Percentiles rank a stretch among this genome's conserved stretches.
Conservation (phyloP, 116 monocot genomes). For the Zostera marina region DNA sequence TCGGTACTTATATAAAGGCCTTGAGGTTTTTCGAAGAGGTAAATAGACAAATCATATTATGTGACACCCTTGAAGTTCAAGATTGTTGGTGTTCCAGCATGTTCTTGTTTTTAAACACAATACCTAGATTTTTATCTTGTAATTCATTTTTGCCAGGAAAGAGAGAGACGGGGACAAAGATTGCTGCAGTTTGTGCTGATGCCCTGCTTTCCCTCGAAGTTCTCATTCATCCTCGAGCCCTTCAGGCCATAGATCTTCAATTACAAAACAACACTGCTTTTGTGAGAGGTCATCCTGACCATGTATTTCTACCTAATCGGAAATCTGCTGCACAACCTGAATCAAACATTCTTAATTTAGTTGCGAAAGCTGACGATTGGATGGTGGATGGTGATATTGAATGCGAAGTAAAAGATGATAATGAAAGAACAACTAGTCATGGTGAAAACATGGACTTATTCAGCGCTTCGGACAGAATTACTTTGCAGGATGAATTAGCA, state of each 20-base stretch:
- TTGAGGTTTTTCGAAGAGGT: constrained; percentile 71
- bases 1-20: constrained; percentile 51
- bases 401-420: no score
- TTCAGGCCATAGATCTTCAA: constrained; percentile 27
- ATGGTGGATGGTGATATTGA: no score
- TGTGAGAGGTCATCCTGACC: no score
- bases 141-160: constrained; percentile 35
- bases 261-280: no score
- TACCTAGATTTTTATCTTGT: not conserved
- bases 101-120: not conserved
- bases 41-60: constrained; percentile 3
- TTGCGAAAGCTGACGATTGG: no score
- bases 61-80: not conserved
- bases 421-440: no score
- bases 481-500: no score
- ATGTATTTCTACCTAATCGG: no score
- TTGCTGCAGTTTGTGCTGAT: constrained; percentile 55
- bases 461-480: no score
- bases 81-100: not conserved
- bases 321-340: no score
- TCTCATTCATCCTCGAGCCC: constrained; percentile 68
- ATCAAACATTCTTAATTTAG: no score
- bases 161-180: constrained; percentile 38
- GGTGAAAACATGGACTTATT: no score
- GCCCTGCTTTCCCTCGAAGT: constrained; percentile 60